These are phyloP conservation scores for Cladosporium sp. DNA, from an alignment of 2,329 filamentous ascomycete species.

Conservation along the genomic window DNA sequence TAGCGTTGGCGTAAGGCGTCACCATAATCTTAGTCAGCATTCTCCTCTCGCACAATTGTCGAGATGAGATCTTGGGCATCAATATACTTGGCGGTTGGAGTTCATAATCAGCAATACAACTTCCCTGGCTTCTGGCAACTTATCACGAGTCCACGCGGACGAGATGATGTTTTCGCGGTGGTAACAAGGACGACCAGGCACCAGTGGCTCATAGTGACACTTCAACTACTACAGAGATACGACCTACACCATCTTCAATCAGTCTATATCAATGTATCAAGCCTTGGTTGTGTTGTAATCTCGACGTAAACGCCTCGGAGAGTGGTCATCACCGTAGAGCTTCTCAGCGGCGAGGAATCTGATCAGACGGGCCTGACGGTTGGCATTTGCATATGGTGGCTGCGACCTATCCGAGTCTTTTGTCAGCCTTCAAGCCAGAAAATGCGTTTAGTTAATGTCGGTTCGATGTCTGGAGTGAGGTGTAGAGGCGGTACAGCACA, in stretches of 20 bases:
- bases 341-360: background rate
- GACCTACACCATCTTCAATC: background rate
- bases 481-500: background rate
- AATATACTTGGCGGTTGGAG: background rate
- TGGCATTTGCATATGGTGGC: background rate
- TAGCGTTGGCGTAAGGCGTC: slow-evolving; percentile 6
- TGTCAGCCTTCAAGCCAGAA: background rate
- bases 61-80: background rate
- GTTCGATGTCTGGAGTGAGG: background rate
- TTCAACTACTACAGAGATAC: background rate
- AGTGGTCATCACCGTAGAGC: background rate
- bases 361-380: background rate
- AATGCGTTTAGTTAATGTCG: background rate
- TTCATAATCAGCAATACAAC: background rate
- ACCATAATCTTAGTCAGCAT: background rate
- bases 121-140: background rate
- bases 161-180: background rate
- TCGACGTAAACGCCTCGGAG: background rate
- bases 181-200: background rate
- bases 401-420: background rate
- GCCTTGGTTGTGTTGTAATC: background rate
- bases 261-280: background rate
- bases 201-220: background rate
- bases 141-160: background rate
- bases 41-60: background rate